phyloP scores from a whole-genome alignment of 768 basidiomycete species.

The Lentinula raphanica region DNA sequence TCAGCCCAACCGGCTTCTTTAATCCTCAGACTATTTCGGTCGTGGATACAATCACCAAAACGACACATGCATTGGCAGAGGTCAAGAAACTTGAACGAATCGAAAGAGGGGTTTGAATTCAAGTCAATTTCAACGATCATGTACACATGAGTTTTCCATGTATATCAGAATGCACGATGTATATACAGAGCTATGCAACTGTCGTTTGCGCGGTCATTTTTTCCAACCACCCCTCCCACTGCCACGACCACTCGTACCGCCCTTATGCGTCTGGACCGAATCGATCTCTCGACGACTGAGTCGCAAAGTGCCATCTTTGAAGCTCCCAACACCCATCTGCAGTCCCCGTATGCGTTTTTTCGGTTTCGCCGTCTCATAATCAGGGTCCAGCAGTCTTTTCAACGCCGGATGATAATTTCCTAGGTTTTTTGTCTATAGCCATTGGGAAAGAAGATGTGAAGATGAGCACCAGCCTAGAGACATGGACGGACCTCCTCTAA shows the following conservation, averaged over 20 bases:
- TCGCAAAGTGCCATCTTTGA: conserved; percentile 61
- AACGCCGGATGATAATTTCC: conserved; percentile 82
- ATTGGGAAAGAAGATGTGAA: conserved; percentile 10
- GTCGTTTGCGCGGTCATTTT: conserved; percentile 15
- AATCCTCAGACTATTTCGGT: conserved; percentile 52
- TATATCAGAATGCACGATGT: background rate
- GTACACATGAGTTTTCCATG: background rate
- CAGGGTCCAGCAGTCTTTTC: conserved; percentile 57
- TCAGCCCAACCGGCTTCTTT: conserved; percentile 27
- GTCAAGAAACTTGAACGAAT: conserved; percentile 53
- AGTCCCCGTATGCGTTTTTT: conserved; percentile 61
- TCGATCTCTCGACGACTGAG: conserved; percentile 61
- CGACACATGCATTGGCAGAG: conserved; percentile 54
- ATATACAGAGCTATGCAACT: no score
- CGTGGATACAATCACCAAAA: conserved; percentile 68
- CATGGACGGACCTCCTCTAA: no score
- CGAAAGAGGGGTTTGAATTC: conserved; percentile 21
- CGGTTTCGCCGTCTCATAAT: conserved; percentile 18
- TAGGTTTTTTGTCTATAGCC: conserved; percentile 65
- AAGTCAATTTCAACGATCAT: background rate
- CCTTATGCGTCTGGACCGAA: conserved; percentile 18
- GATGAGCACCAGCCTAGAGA: no score
- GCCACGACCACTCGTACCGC: conserved; percentile 18
- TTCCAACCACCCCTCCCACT: conserved; percentile 21
- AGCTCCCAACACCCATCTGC: conserved; percentile 75